Base-by-base conservation (phyloP, 2,329 filamentous ascomycete genomes). In the Davidsoniella virescens region DNA sequence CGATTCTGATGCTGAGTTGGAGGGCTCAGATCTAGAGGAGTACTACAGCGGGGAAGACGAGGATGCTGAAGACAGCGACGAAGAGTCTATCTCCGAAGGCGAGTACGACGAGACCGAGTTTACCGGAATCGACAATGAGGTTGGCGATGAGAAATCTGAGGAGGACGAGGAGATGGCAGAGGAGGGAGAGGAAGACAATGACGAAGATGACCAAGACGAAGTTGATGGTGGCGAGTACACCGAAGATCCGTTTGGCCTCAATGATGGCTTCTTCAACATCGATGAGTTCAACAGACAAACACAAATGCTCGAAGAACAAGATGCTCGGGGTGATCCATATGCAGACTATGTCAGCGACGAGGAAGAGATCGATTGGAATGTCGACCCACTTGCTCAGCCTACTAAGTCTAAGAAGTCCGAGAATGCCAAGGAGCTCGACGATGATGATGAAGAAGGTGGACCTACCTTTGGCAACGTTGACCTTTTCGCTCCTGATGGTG, bases 221-320 rank as follows among this genome's bases (percentile, higher is more conserved):
- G 69, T 69, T 0, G 70, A 72, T 0, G 71, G 72, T 2, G 70
- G 67, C 1, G 63, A 66, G 1, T 81, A 82, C 53, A 67, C 78
- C 7, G 71, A 80, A 57, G 87, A 96, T 59, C 79, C 80, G 3
- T 73, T 92, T 60, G 87, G 87, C 5, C 76, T 98, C 29, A 96
- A 98, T 60, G 92, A 98, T 61, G 90, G 87, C 4, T 98, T 98
- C 68, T 98, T 98, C 67, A 94, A 87, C 14, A 90, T 98, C 59
- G 88, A 96, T 59, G 80, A 93, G 53, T 98, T 98, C 74, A 98
- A 98, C 70, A 86, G 82, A 62, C 85, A 93, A 61, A 86, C 87
- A 2, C 86, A 94, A 59, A 83, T 82, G 61, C 79, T 95, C 45
- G 92, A 98, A 64, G 79, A 85, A 56, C 83, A 87, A 63, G 90